These are phyloP conservation scores for Ceratobasidium sp. DNA, from an alignment of 1,284 basidiomycete genomes.

Conservation along the genomic window DNA sequence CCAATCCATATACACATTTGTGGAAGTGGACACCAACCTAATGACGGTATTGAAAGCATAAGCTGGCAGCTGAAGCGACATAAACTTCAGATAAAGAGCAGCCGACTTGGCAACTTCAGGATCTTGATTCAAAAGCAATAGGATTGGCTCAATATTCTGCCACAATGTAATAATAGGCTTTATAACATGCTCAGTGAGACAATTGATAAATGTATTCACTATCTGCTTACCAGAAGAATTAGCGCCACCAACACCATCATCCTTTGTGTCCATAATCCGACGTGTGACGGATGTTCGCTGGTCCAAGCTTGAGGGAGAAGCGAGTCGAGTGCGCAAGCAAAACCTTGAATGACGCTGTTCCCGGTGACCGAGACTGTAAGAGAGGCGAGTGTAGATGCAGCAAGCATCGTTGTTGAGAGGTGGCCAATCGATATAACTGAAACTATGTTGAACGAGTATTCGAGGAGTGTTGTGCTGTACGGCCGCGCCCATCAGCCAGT, in stretches of 20 bases:
- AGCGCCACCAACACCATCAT: constrained; percentile 75
- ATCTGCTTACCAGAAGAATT: constrained; percentile 60
- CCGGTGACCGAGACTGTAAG: constrained; percentile 80
- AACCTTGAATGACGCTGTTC: constrained; percentile 81
- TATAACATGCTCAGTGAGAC: neutral
- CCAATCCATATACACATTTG: constrained; percentile 51
- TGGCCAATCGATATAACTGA: constrained; percentile 85
- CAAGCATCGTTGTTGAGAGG: constrained; percentile 78
- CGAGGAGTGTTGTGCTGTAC: constrained; percentile 70
- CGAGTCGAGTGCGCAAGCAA: constrained; percentile 86
- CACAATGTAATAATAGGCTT: constrained; percentile 73
- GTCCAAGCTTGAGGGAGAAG: constrained; percentile 93
- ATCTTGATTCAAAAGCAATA: constrained; percentile 83
- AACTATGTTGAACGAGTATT: constrained; percentile 74
- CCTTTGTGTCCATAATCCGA: constrained; percentile 89
- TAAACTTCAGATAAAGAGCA: constrained; percentile 74
- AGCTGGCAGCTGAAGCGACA: constrained; percentile 84
- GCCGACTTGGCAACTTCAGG: constrained; percentile 83
- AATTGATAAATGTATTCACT: constrained; percentile 47
- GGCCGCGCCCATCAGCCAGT: neutral
- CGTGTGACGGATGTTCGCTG: constrained; percentile 76
- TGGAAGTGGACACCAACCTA: constrained; percentile 83
- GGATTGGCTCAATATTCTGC: constrained; percentile 80
- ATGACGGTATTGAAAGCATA: constrained; percentile 79
- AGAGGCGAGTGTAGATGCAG: constrained; percentile 79